Percentiles rank a stretch among this genome's conserved stretches.
These are phyloP conservation scores for Ogataea kodamae DNA, from an alignment of 805 yeast genomes.

Conservation along the genomic window DNA sequence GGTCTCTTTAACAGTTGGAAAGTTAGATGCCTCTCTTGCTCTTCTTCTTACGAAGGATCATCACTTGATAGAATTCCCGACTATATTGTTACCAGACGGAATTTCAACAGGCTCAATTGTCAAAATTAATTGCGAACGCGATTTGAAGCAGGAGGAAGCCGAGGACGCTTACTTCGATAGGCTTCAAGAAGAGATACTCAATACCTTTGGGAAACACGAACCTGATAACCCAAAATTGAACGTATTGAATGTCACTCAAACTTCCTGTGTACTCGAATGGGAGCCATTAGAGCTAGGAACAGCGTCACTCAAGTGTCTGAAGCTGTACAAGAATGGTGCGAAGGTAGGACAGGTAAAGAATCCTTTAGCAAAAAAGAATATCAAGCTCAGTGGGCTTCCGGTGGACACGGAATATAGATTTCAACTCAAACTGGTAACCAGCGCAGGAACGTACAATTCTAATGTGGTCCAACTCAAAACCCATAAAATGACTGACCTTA, in stretches of 20 bases:
- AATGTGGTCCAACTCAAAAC: conserved; percentile 69
- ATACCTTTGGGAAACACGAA: conserved; percentile 64
- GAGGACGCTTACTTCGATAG: conserved; percentile 57
- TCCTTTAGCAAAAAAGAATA: conserved; percentile 72
- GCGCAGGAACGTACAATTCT: conserved; percentile 82
- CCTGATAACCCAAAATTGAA: conserved; percentile 72
- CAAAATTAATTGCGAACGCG: conserved; percentile 78
- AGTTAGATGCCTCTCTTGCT: conserved; percentile 92
- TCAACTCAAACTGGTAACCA: conserved; percentile 76
- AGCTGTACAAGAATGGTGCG: conserved; percentile 69
- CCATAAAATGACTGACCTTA: conserved; percentile 92
- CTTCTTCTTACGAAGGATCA: conserved; percentile 82
- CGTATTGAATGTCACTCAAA: conserved; percentile 81
- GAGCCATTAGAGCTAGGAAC: conserved; percentile 82
- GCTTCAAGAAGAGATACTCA: conserved; percentile 70
- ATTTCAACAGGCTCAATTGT: conserved; percentile 91
- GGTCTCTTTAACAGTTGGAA: conserved; percentile 92
- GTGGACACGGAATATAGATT: conserved; percentile 79
- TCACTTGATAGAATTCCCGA: conserved; percentile 95
- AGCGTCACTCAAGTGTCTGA: conserved; percentile 69
- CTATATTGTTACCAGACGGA: conserved; percentile 84
- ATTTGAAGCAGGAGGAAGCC: conserved; percentile 56
- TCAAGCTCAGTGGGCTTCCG: conserved; percentile 88
- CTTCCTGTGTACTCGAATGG: conserved; percentile 94
- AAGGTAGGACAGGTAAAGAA: conserved; percentile 81